Percentiles rank a stretch among this genome's conserved stretches.
Evolutionary conservation across 208 protist species (phyloP).

Genomic region (Wallacemonas sp.): DNA sequence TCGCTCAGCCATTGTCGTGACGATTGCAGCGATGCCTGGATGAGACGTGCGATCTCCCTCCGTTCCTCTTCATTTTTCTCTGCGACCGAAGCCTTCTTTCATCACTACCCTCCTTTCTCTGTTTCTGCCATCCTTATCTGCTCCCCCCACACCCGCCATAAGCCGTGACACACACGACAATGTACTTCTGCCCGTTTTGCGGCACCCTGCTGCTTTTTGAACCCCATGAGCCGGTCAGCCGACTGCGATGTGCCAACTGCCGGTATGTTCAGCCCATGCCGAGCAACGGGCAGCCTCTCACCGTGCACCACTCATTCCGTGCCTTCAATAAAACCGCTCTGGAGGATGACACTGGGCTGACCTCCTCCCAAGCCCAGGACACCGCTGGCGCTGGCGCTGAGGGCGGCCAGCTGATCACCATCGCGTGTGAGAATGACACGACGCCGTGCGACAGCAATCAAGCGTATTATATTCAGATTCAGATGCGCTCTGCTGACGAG

Average conservation of each 20-base stretch:
- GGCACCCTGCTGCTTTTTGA: slow-evolving; percentile 79
- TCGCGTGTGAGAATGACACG: slow-evolving; percentile 79
- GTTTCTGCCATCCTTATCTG: no score
- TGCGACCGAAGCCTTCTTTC: no score
- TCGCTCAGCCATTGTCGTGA: no score
- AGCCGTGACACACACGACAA: slow-evolving; percentile 20
- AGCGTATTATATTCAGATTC: slow-evolving; percentile 96
- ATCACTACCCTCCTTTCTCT: no score
- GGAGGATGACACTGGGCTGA: slow-evolving; percentile 12
- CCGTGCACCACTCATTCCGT: slow-evolving; percentile 61
- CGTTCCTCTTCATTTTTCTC: no score
- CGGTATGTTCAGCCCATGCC: slow-evolving; percentile 55
- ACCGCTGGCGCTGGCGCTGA: slow-evolving; percentile 30
- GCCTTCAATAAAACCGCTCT: slow-evolving; percentile 51
- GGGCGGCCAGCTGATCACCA: slow-evolving; percentile 85
- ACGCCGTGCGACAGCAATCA: slow-evolving; percentile 72
- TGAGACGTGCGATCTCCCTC: no score
- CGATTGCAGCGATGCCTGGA: no score
- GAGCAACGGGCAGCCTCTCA: slow-evolving; percentile 29
- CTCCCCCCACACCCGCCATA: neutral
- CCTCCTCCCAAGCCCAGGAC: neutral
- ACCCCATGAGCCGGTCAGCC: slow-evolving; percentile 31
- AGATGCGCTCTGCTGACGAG: slow-evolving; percentile 98
- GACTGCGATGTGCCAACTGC: slow-evolving; percentile 74
- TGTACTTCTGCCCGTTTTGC: slow-evolving; percentile 93